phyloP scores from a whole-genome alignment of 768 basidiomycete genomes.

The Agaricus blazei region DNA sequence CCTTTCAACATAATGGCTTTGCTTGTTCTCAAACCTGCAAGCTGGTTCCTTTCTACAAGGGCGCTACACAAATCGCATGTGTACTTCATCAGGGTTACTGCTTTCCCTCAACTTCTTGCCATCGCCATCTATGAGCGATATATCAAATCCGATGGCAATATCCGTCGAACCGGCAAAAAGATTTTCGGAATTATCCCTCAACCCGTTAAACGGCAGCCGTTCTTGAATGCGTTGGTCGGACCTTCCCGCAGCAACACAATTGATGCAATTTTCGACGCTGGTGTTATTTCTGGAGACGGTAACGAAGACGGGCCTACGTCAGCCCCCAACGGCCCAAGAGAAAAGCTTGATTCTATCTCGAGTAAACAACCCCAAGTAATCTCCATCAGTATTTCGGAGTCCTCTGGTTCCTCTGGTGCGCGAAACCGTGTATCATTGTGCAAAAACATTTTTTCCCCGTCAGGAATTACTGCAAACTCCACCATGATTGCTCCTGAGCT shows the following conservation, averaged over 20 bases:
- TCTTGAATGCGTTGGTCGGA: slow-evolving; percentile 72
- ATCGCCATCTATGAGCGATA: slow-evolving; percentile 82
- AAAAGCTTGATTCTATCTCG: slow-evolving; percentile 20
- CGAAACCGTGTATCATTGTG: slow-evolving; percentile 5
- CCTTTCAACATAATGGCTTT: slow-evolving; percentile 87
- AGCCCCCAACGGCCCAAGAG: slow-evolving; percentile 32
- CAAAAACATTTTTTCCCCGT: background rate
- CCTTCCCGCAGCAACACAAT: slow-evolving; percentile 61
- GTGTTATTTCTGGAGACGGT: slow-evolving; percentile 47
- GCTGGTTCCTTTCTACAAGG: slow-evolving; percentile 70
- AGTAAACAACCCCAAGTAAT: background rate
- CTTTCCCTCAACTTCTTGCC: slow-evolving; percentile 70
- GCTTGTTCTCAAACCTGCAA: slow-evolving; percentile 71
- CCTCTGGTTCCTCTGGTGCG: slow-evolving; percentile 7
- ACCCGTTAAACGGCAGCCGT: slow-evolving; percentile 66
- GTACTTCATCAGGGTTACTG: slow-evolving; percentile 79
- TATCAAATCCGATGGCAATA: slow-evolving; percentile 43
- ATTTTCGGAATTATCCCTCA: slow-evolving; percentile 65
- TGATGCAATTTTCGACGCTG: slow-evolving; percentile 66
- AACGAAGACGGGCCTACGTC: slow-evolving; percentile 38
- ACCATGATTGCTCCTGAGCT: background rate
- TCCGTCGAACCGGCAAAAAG: slow-evolving; percentile 46
- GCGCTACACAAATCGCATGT: slow-evolving; percentile 82
- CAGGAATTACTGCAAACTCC: background rate
- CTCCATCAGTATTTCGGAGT: background rate